phyloP scores from a whole-genome alignment of 2,329 filamentous ascomycete species.

The Talaromyces verruculosus region DNA sequence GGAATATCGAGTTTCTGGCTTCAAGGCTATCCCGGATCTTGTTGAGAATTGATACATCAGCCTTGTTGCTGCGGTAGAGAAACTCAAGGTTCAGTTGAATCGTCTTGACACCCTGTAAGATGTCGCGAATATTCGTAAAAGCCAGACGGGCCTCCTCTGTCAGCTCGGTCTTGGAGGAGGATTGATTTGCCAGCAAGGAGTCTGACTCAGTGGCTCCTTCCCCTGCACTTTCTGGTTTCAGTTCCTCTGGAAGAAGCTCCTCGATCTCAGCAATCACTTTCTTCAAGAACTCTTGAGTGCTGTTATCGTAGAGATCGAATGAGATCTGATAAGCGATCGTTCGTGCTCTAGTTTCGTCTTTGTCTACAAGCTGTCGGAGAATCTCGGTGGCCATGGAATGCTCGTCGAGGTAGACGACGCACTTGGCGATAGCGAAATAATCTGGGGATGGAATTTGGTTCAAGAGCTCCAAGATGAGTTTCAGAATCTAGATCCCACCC shows the following conservation, averaged over 20 bases:
- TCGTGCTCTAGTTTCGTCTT: conserved; percentile 73
- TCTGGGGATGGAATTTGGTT: conserved; percentile 90
- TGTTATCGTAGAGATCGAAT: conserved; percentile 97
- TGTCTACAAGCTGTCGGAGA: conserved; percentile 75
- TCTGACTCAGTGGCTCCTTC: conserved; percentile 58
- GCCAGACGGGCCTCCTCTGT: conserved; percentile 55
- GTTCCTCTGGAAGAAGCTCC: conserved; percentile 66
- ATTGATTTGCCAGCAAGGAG: conserved; percentile 55
- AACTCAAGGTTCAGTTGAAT: conserved; percentile 96
- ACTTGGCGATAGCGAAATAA: conserved; percentile 97
- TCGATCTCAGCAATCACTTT: conserved; percentile 64
- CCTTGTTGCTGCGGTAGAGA: conserved; percentile 90
- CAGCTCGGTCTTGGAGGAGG: conserved; percentile 48
- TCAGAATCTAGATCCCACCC: conserved; percentile 63
- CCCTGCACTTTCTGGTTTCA: conserved; percentile 49
- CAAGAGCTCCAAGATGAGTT: conserved; percentile 89
- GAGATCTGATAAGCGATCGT: conserved; percentile 95
- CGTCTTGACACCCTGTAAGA: conserved; percentile 84
- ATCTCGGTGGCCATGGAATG: conserved; percentile 87
- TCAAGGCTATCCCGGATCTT: conserved; percentile 95
- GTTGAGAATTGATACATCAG: conserved; percentile 88
- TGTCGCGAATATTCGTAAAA: conserved; percentile 58
- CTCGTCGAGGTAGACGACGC: conserved; percentile 92
- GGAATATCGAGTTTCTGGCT: conserved; percentile 96
- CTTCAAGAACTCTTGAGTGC: conserved; percentile 91